Evolutionary conservation across 371 early-diverging fungal species (phyloP), one percentile per base, ranked within the genome.

Genomic region (Mortierella polycephala): DNA sequence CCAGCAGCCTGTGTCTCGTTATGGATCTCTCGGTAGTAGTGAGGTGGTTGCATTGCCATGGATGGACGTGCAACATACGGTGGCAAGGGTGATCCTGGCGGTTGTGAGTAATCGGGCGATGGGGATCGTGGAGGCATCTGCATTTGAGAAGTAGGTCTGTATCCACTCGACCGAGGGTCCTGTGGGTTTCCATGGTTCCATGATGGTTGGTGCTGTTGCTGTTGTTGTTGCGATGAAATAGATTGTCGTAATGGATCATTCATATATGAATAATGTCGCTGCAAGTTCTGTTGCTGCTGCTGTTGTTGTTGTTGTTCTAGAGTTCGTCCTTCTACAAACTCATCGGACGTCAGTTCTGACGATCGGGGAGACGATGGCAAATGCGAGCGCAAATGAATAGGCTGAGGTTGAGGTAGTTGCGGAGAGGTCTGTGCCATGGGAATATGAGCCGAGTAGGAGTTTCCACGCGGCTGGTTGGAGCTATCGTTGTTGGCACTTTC

Each of bases 11-110:
- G 73, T 8, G 62, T 67, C 41, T 72, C 73, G 7, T 58, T 39
- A n/a, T 46, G 73, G 23, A 72, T 39, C 18, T 65, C 73, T 46
- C 61, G 62, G 18, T 66, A 66, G 40, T 72, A 72, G 10, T 56
- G 66, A 46, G 67, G 67, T 30, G 67, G 73, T 18, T 51, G 30
- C 59, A 66, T 54, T 23, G 59, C 52, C 18, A 53, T 37, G 12
- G 66, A 57, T 4, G 54, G 67, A 5, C 62, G 62, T 56, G 73
- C 58, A n/a, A 71, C 52, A 37, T 72, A 72, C 6, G 62, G 47
- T 10, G 71, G 71, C 10, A 64, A 57, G 14, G 62, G 67, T 11
- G 73, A 71, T 18, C 41, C 14, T n/a, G 62, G 66, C 21, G 65
- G 58, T 30, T 64, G 45, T 5, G 62, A 47, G 16, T 62, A 57